Evolutionary conservation across 2,329 filamentous ascomycete genomes (phyloP).

Genomic region (Elsinoe arachidis): DNA sequence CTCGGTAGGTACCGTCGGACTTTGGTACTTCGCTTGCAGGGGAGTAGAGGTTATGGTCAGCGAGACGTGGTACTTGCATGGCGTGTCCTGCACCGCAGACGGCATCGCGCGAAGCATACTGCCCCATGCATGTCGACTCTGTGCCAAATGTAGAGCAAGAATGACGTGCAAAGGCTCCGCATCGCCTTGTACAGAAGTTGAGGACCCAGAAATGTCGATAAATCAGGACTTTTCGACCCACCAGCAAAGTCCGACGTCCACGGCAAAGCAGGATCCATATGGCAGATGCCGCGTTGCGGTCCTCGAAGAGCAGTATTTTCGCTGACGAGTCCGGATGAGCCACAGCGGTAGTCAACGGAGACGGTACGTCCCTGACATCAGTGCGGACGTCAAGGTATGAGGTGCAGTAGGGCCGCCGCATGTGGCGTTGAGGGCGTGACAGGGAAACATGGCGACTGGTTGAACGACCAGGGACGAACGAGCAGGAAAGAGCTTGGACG

Average conservation of each 20-base stretch:
- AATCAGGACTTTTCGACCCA: background rate
- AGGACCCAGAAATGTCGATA: no score
- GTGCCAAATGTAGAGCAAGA: background rate
- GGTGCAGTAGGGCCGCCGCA: background rate
- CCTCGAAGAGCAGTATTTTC: background rate
- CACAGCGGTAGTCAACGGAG: background rate
- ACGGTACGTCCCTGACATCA: background rate
- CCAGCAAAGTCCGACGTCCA: background rate
- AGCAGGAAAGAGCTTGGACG: background rate
- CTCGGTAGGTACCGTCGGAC: background rate
- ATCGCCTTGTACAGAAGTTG: background rate
- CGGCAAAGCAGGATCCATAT: background rate
- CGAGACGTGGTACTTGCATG: background rate
- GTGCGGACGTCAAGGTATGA: background rate
- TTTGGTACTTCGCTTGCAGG: background rate
- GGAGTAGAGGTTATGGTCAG: background rate
- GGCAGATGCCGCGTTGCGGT: background rate
- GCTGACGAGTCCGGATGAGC: background rate
- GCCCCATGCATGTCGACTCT: background rate
- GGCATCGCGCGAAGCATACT: background rate
- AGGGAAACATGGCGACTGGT: constrained; percentile 8
- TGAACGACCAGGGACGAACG: constrained; percentile 2
- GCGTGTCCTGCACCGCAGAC: background rate
- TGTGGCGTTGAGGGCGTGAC: constrained; percentile 11
- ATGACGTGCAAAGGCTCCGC: background rate